Base-by-base conservation (phyloP, 164 flowering plant species). In the Umbilicus rupestris region DNA sequence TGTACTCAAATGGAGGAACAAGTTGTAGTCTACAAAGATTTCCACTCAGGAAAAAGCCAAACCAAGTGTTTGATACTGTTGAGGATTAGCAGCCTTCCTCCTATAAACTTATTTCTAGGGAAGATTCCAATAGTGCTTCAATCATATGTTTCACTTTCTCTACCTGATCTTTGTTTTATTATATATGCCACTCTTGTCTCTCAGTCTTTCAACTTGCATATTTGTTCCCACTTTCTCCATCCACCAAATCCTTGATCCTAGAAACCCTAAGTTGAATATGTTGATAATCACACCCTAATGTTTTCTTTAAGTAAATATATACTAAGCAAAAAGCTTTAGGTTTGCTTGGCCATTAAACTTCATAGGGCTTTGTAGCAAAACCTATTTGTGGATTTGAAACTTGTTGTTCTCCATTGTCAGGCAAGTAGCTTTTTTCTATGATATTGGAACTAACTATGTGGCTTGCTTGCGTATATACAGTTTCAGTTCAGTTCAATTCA, bases 211-310 rank as follows among this genome's bases (percentile, higher is more conserved):
- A 52, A 52, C 15, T 52, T 52, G 58, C 58, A 52, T 52, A 52
- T 52, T 24, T 52, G 58, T 52, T 52, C 58, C 52, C 58, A 52
- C 58, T 52, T 52, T 52, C 29, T 15, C 58, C 58, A 24, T 22
- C 4, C 58, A 52, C 58, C 58, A 10, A 52, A 52, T 52, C 31
- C 58, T 1, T 24, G 10, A 20, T 10, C 7, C 3, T 22, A 41
- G 12, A 0, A n/a, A 41, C 12, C 2, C 44, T 12, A 9, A 41
- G 44, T 41, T 41, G 12, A 24, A 6, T 50, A 3, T n/a, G 0
- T 7, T 50, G 28, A 24, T 22, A 24, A 24, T 52, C 12, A 52
- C 30, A 17, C 15, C 58, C 58, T 20, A 20, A 8, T 22, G 28
- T 24, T 22, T n/a, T n/a, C n/a, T n/a, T n/a, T 41, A 9, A 9